Base-by-base conservation (phyloP, 2,329 filamentous ascomycete genomes). In the Xylariaceae sp. region DNA sequence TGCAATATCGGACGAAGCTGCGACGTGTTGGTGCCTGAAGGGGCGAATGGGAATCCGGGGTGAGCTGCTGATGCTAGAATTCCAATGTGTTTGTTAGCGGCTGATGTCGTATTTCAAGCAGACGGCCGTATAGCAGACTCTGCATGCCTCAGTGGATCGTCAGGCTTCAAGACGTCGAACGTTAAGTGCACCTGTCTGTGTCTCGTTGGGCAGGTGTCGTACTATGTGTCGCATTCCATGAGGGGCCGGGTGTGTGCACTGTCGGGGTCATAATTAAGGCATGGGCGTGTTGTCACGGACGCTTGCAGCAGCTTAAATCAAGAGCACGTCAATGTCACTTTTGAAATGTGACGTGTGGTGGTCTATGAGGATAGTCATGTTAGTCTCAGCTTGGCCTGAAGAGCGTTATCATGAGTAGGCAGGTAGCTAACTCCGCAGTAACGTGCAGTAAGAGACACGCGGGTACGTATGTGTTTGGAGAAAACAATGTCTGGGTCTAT, bases 231-330 rank as follows among this genome's bases (percentile, higher is more conserved):
- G 45, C 37, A 48, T 56, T 50, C 18, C 23, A 51, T 48, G 13
- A 55, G 42, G 39, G 52, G 57, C 18, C 23, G 11, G 52, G 37
- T 6, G 48, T 6, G 48, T 45, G 51, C 51, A 23, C 44, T 17
- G 10, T 53, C 45, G 37, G 53, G 56, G 45, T 30, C 51, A 61
- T 45, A 2, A 50, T 35, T 56, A 42, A 51, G 49, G 52, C 49
- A 56, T 50, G 42, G 44, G 44, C 53, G 54, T 45, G 53, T 61
- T 61, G 54, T 57, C 53, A 61, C 56, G 56, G 61, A 30, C 17
- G n/a, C 58, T 55, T 53, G 61, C 61, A 44, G 58, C 35, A 57
- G 52, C 51, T 52, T 52, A 53, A 52, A 44, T 10, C 18, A 49
- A 61, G 39, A 45, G 56, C 34, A 49, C 11, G 52, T 37, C 17